phyloP scores from a whole-genome alignment of 371 early-diverging fungal genomes.

The Paraphysoderma sedebokerense region DNA sequence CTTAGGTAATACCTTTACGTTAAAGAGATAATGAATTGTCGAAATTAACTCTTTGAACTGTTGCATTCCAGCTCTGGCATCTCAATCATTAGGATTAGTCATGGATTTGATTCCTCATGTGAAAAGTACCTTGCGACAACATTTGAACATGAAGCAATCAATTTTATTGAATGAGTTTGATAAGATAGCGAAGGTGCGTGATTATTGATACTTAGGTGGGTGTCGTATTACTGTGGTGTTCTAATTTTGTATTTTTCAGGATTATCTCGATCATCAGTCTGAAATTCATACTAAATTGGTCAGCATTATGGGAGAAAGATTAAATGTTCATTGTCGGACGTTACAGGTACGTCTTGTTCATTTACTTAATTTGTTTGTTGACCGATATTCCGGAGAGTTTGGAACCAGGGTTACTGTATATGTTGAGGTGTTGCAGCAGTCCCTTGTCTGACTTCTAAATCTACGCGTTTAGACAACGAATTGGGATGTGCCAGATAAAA shows the following conservation, averaged over 20 bases:
- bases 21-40: neutral
- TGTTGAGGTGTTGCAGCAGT: too few species aligned
- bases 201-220: neutral
- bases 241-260: slow-evolving; percentile 16
- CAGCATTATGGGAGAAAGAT: slow-evolving; percentile 78
- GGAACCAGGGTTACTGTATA: too few species aligned
- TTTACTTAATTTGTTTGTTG: slow-evolving; percentile 1
- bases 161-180: slow-evolving; percentile 73
- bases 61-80: slow-evolving; percentile 48
- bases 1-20: slow-evolving; percentile 28
- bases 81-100: slow-evolving; percentile 72
- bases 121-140: slow-evolving; percentile 43
- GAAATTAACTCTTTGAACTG: neutral
- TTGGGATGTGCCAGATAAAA: slow-evolving; percentile 40
- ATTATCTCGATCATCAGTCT: slow-evolving; percentile 68
- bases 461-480: slow-evolving; percentile 20
- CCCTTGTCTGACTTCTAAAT: neutral
- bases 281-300: slow-evolving; percentile 76
- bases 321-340: slow-evolving; percentile 47
- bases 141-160: slow-evolving; percentile 50
- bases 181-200: slow-evolving; percentile 30
- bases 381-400: slow-evolving; percentile 1
- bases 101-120: slow-evolving; percentile 67
- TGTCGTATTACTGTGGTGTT: neutral
- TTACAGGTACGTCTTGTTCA: slow-evolving; percentile 23